Percentiles rank a stretch among this genome's conserved stretches.
Conservation (phyloP, 1,284 basidiomycete species). For the Nidula niveotomentosa region DNA sequence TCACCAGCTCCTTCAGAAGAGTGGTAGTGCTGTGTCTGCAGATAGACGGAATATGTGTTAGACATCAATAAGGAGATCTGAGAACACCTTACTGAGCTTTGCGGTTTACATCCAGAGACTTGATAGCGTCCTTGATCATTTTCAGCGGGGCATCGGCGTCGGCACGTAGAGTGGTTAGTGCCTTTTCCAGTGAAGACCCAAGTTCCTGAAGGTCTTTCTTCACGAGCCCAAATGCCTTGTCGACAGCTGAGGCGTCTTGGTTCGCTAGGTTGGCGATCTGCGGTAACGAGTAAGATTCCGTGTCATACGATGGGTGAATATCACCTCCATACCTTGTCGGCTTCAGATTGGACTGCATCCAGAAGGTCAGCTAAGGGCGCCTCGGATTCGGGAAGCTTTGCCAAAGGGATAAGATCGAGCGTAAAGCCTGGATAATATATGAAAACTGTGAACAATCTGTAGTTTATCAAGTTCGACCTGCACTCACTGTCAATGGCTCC, state of each 20-base stretch:
- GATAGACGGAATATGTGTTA: too few species aligned
- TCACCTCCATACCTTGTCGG: not conserved
- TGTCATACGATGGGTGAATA: not conserved
- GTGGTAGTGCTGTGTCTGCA: too few species aligned
- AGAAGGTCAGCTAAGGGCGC: not conserved
- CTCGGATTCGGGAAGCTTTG: not conserved
- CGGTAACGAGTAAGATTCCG: not conserved
- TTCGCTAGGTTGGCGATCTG: not conserved
- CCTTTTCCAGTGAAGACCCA: not conserved
- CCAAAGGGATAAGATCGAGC: not conserved
- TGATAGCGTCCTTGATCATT: not conserved
- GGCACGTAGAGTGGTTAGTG: not conserved
- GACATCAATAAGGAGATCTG: not conserved
- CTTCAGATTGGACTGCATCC: not conserved
- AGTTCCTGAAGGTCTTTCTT: not conserved
- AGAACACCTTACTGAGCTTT: not conserved
- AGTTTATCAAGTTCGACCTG: not conserved
- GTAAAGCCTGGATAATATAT: not conserved
- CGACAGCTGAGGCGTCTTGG: not conserved
- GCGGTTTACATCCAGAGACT: not conserved
- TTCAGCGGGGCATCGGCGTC: not conserved
- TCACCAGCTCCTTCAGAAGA: too few species aligned
- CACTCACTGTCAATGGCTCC: not conserved
- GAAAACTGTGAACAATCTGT: too few species aligned
- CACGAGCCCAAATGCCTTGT: not conserved